Evolutionary conservation across 768 basidiomycete genomes (phyloP).

Genomic region (Agaricus blazei): DNA sequence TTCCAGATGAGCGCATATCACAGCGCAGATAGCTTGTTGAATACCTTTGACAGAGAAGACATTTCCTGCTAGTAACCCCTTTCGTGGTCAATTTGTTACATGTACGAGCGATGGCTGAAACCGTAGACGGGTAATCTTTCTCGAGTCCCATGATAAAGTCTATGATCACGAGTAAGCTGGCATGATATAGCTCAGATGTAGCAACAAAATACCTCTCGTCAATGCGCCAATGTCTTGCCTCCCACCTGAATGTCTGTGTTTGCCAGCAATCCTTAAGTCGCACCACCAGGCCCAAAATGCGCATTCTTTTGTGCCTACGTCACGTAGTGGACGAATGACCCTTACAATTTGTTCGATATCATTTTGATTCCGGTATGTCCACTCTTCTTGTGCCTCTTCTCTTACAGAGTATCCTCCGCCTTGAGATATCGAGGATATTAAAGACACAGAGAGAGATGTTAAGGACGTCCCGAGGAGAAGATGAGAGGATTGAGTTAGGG

Average conservation of each 20-base stretch:
- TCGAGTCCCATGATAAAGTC: conserved; percentile 81
- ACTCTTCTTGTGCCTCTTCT: conserved; percentile 71
- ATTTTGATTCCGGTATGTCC: conserved; percentile 27
- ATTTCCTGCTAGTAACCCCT: conserved; percentile 39
- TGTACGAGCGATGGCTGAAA: conserved; percentile 77
- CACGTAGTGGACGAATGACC: conserved; percentile 63
- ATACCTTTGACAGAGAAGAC: conserved; percentile 66
- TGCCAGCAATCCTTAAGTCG: conserved; percentile 39
- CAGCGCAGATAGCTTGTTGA: conserved; percentile 9
- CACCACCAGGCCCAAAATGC: conserved; percentile 76
- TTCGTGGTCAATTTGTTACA: conserved; percentile 76
- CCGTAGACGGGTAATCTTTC: conserved; percentile 81
- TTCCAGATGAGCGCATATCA: not conserved
- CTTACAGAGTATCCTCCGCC: conserved; percentile 70
- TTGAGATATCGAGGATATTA: conserved; percentile 71
- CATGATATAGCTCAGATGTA: not conserved
- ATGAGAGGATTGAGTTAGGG: conserved; percentile 58
- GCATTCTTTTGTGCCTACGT: conserved; percentile 77
- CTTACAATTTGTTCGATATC: conserved; percentile 30
- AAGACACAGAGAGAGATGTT: conserved; percentile 70
- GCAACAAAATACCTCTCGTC: conserved; percentile 51
- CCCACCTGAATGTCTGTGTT: conserved; percentile 26
- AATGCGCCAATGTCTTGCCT: conserved; percentile 58
- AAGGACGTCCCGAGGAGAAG: conserved; percentile 73
- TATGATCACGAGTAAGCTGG: conserved; percentile 18